Evolutionary conservation across 148 eudicot species (phyloP).

Genomic region (Chenopodium quinoa): DNA sequence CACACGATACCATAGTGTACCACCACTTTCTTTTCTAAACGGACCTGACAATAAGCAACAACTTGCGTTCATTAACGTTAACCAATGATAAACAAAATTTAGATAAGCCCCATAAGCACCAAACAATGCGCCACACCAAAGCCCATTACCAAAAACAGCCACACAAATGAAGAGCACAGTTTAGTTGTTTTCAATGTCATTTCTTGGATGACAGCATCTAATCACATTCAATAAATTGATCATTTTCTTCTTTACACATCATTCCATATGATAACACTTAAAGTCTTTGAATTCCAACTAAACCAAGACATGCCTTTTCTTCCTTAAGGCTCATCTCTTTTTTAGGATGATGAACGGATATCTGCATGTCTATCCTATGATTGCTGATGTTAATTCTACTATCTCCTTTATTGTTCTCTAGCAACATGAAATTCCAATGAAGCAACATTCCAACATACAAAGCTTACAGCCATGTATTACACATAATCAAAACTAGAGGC

Average conservation of each 20-base stretch:
- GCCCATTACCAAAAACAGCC: not conserved
- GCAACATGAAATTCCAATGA: not conserved
- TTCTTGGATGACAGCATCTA: not conserved
- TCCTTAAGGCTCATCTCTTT: not conserved
- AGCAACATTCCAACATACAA: not conserved
- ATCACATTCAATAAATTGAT: not conserved
- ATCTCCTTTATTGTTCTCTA: not conserved
- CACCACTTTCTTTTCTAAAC: slow-evolving; percentile 58
- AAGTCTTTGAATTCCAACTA: not conserved
- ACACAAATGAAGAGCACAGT: not conserved
- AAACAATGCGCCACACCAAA: not conserved
- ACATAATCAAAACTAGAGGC: not conserved
- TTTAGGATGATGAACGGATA: not conserved
- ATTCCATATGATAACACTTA: not conserved
- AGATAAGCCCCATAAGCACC: not conserved
- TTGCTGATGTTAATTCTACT: not conserved
- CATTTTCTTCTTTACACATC: not conserved
- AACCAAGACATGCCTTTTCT: not conserved
- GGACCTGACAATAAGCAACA: slow-evolving; percentile 47
- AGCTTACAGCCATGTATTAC: not conserved
- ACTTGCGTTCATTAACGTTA: not conserved
- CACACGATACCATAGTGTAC: slow-evolving; percentile 70
- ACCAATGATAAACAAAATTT: not conserved
- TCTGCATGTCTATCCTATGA: not conserved
- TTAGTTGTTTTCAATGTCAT: not conserved